These are phyloP conservation scores for Globisporangium canariense DNA, from an alignment of 352 stramenopile species.

Conservation along the genomic window DNA sequence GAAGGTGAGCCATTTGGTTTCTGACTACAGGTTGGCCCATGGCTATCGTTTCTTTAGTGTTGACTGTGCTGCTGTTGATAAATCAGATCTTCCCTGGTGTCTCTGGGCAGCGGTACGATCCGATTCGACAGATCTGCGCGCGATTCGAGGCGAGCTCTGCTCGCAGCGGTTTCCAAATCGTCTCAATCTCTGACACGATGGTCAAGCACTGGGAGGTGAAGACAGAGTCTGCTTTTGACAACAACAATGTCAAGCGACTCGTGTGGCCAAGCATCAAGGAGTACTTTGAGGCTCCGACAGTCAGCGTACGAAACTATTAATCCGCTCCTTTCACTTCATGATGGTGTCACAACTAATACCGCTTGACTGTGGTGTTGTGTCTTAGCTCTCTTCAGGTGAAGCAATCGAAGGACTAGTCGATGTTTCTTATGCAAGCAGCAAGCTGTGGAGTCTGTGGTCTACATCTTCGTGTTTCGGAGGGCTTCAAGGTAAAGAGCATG, in stretches of 20 bases:
- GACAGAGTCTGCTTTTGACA: neutral
- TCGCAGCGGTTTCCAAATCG: slow-evolving; percentile 25
- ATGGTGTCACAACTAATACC: neutral
- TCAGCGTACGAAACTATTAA: slow-evolving; percentile 17
- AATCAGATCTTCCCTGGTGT: slow-evolving; percentile 38
- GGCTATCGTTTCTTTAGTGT: neutral
- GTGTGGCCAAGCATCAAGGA: slow-evolving; percentile 42
- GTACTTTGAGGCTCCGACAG: slow-evolving; percentile 27
- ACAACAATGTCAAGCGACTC: slow-evolving; percentile 6
- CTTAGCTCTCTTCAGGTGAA: neutral
- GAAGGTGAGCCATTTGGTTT: neutral
- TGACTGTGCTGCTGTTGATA: neutral
- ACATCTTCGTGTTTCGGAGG: neutral
- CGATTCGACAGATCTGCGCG: slow-evolving; percentile 26
- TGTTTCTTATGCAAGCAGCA: neutral
- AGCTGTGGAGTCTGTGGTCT: neutral
- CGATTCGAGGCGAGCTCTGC: slow-evolving; percentile 10
- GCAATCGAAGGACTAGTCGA: neutral
- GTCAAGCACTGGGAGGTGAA: slow-evolving; percentile 28
- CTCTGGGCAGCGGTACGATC: slow-evolving; percentile 24
- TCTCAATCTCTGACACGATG: slow-evolving; percentile 26
- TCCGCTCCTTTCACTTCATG: neutral
- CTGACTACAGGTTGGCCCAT: neutral
- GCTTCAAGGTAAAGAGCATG: neutral
- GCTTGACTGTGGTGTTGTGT: neutral